These are phyloP conservation scores for Strigomonas culicis DNA, from an alignment of 208 protist species.

Conservation along the genomic window DNA sequence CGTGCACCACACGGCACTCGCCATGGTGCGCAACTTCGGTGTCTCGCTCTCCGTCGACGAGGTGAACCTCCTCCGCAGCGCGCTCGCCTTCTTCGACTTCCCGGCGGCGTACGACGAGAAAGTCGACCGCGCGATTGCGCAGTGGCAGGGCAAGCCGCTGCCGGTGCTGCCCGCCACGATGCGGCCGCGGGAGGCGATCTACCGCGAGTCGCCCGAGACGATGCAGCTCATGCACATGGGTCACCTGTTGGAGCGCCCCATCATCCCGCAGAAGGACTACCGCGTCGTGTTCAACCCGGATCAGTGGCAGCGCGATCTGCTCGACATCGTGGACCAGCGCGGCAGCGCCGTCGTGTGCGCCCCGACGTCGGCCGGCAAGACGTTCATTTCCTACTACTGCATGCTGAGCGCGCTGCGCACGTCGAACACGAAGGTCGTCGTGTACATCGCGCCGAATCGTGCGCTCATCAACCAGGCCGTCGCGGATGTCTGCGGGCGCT, in stretches of 20 bases:
- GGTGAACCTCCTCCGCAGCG: conserved; percentile 65
- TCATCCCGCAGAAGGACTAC: conserved; percentile 71
- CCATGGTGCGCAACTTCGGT: conserved; percentile 58
- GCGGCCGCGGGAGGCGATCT: conserved; percentile 41
- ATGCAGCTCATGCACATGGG: conserved; percentile 90
- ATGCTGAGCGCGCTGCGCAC: conserved; percentile 91
- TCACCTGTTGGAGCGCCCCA: conserved; percentile 82
- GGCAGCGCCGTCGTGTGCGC: conserved; percentile 93
- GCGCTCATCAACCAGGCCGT: conserved; percentile 95
- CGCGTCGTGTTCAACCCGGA: conserved; percentile 94
- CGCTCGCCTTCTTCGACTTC: conserved; percentile 79
- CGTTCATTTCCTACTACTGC: conserved; percentile 96
- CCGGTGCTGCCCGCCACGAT: conserved; percentile 32
- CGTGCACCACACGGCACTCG: conserved; percentile 74
- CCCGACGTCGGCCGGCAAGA: conserved; percentile 95
- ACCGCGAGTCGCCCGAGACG: conserved; percentile 60
- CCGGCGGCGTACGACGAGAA: conserved; percentile 66
- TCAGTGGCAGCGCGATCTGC: conserved; percentile 92
- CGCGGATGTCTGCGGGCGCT: conserved; percentile 91
- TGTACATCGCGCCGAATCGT: conserved; percentile 92
- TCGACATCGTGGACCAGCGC: conserved; percentile 93
- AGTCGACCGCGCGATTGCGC: conserved; percentile 56
- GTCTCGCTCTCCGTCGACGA: conserved; percentile 59
- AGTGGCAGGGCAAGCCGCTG: conserved; percentile 54
- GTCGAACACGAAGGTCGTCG: conserved; percentile 86